Evolutionary conservation across 768 basidiomycete species (phyloP).

Genomic region (Flagelloscypha sp.): DNA sequence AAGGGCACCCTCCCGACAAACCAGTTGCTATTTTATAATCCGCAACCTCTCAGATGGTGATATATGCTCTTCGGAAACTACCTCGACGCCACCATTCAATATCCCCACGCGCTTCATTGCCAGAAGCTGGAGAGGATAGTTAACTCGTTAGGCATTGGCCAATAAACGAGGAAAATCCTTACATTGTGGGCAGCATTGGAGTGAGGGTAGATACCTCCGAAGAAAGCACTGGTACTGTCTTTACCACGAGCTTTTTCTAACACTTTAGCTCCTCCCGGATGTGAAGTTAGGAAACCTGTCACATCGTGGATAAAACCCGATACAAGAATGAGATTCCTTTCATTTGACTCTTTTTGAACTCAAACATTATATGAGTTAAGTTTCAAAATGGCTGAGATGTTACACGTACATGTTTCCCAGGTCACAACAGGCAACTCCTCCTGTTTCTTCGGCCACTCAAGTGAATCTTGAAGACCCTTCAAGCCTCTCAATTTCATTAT

Average conservation of each 20-base stretch:
- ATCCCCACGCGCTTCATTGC: conserved; percentile 73
- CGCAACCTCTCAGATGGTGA: conserved; percentile 39
- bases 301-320: conserved; percentile 87
- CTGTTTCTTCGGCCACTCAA: conserved; percentile 51
- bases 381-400: neutral
- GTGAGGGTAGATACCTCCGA: conserved; percentile 77
- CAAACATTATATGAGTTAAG: conserved; percentile 1
- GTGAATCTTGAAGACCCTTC: conserved; percentile 49
- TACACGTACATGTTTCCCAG: conserved; percentile 71
- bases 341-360: conserved; percentile 65
- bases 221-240: conserved; percentile 80
- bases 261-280: conserved; percentile 68
- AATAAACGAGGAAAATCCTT: conserved; percentile 17
- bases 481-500: conserved; percentile 79
- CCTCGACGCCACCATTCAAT: conserved; percentile 56
- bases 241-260: conserved; percentile 60
- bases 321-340: conserved; percentile 59
- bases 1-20: no score
- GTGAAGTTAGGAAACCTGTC: conserved; percentile 60
- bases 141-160: conserved; percentile 2
- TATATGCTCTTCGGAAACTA: conserved; percentile 32
- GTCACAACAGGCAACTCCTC: conserved; percentile 65
- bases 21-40: no score
- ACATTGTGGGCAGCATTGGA: conserved; percentile 79
- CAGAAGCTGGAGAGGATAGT: conserved; percentile 36